Percentiles rank a stretch among this genome's conserved stretches.
Conservation (phyloP, 2,329 filamentous ascomycete genomes). For the Ascochyta clinopodiicola region DNA sequence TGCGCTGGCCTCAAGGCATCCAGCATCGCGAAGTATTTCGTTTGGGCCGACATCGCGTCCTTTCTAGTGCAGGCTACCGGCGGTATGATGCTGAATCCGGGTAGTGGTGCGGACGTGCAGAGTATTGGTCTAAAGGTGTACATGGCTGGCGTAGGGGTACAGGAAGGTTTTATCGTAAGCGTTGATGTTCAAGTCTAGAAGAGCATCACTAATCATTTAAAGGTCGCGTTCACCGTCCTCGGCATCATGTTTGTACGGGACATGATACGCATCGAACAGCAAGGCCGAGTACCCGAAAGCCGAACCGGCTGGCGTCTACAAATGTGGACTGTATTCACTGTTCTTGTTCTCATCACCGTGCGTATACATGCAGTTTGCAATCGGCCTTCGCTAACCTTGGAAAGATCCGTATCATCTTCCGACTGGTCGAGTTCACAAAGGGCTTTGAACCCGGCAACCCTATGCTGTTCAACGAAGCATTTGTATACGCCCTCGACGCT, state of each 20-base stretch:
- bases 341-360: neutral
- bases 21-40: constrained; percentile 52
- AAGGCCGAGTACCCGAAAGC: neutral
- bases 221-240: neutral
- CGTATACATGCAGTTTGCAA: neutral
- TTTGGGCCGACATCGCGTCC: constrained; percentile 53
- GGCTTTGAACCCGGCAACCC: constrained; percentile 53
- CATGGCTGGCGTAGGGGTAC: constrained; percentile 44
- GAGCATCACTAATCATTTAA: neutral
- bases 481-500: constrained; percentile 61
- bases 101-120: constrained; percentile 31
- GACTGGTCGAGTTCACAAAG: constrained; percentile 62
- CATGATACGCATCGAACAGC: neutral
- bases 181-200: neutral
- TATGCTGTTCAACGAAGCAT: constrained; percentile 59
- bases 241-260: neutral
- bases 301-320: neutral
- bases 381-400: constrained; percentile 46
- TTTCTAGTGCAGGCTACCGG: constrained; percentile 55
- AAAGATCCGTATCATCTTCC: constrained; percentile 63
- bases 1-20: constrained; percentile 47
- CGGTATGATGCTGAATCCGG: constrained; percentile 45
- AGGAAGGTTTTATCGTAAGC: constrained; percentile 40
- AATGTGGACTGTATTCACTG: constrained; percentile 2
- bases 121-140: constrained; percentile 52